Evolutionary conservation across 2,329 filamentous ascomycete species (phyloP).

Genomic region (Monilinia vaccinii-corymbosi): DNA sequence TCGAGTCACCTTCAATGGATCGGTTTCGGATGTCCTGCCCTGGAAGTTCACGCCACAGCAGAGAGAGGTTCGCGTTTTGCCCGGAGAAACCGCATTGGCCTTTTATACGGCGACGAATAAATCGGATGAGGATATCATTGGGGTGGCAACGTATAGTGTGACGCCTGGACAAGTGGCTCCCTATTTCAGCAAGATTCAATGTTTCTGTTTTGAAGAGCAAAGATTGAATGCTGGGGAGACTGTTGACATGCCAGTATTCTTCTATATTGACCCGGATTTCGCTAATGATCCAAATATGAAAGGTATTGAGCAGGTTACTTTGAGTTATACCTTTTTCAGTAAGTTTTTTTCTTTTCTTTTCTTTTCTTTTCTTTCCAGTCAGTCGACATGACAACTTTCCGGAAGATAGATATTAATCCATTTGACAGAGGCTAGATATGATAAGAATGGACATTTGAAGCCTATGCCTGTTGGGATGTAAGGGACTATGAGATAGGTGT

Average conservation of each 20-base stretch:
- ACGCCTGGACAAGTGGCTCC: slow-evolving; percentile 91
- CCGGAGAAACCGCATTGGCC: slow-evolving; percentile 90
- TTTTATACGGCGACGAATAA: slow-evolving; percentile 97
- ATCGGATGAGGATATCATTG: slow-evolving; percentile 87
- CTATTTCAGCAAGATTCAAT: slow-evolving; percentile 99
- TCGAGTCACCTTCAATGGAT: slow-evolving; percentile 91
- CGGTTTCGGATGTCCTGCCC: slow-evolving; percentile 86
- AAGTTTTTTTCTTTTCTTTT: slow-evolving; percentile 39
- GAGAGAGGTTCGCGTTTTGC: slow-evolving; percentile 88
- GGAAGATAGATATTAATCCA: not conserved
- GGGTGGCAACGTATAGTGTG: slow-evolving; percentile 94
- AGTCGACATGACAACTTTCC: not conserved
- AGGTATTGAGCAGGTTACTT: slow-evolving; percentile 86
- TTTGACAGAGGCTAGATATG: slow-evolving; percentile 66
- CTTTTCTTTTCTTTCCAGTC: no score
- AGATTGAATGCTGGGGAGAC: slow-evolving; percentile 89
- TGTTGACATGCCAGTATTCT: slow-evolving; percentile 99
- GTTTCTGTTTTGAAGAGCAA: slow-evolving; percentile 98
- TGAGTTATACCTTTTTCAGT: slow-evolving; percentile 99
- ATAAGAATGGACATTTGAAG: slow-evolving; percentile 63
- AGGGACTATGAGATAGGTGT: slow-evolving; percentile 8
- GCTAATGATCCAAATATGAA: slow-evolving; percentile 87
- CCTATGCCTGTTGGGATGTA: slow-evolving; percentile 20
- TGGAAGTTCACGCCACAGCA: slow-evolving; percentile 98
- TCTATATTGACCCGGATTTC: slow-evolving; percentile 96